These are phyloP conservation scores for Diaporthe helianthi DNA, from an alignment of 2,329 filamentous ascomycete genomes.

Conservation along the genomic window DNA sequence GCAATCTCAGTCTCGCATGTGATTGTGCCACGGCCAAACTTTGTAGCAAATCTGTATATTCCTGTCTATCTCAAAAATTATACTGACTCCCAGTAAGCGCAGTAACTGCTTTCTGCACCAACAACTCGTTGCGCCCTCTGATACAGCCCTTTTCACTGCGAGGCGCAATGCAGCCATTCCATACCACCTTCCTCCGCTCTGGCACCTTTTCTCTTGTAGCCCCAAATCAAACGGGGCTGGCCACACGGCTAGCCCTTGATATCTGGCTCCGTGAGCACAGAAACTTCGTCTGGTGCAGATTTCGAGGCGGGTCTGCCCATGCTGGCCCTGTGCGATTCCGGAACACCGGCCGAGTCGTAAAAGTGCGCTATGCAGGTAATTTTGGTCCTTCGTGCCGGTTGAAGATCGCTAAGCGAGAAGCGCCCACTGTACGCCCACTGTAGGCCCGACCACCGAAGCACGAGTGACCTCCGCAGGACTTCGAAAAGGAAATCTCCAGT, in stretches of 20 bases:
- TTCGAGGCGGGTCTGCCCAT: neutral
- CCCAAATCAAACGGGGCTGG: neutral
- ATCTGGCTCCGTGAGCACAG: neutral
- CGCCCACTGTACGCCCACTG: no score
- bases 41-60: conserved; percentile 2
- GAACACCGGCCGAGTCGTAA: conserved; percentile 29
- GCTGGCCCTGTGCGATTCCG: conserved; percentile 21
- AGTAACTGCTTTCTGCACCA: neutral
- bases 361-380: conserved; percentile 34
- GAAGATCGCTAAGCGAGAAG: neutral
- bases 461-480: neutral
- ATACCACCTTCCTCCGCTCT: neutral
- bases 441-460: neutral
- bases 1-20: neutral
- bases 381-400: neutral
- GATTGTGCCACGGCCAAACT: neutral
- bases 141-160: neutral
- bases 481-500: neutral
- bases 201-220: neutral
- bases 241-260: neutral
- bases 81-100: neutral
- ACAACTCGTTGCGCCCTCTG: neutral
- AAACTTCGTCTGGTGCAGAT: neutral
- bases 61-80: conserved; percentile 17
- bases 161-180: neutral